Percentiles rank a stretch among this genome's conserved stretches.
phyloP scores from a whole-genome alignment of 129 eudicot genomes.

The Chrysanthemum makinoi region DNA sequence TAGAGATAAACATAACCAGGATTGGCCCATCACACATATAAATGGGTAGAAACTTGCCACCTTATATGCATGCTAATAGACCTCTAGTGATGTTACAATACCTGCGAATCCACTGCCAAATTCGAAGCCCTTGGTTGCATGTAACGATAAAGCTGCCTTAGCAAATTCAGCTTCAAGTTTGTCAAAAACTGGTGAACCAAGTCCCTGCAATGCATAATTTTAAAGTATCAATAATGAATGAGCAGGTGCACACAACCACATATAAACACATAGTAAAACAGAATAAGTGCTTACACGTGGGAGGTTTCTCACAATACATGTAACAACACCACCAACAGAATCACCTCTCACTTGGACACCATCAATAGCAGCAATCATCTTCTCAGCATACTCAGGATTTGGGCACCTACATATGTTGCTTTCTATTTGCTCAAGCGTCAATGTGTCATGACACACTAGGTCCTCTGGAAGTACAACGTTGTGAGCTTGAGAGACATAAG shows the following conservation, averaged over 20 bases:
- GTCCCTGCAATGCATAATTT: constrained; percentile 56
- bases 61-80: background rate
- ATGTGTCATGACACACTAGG: constrained; percentile 69
- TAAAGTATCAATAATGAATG: background rate
- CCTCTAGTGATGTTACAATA: constrained; percentile 15
- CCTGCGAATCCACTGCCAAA: constrained; percentile 99
- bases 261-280: constrained; percentile 17
- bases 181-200: constrained; percentile 99
- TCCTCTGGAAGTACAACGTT: constrained; percentile 81
- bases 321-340: constrained; percentile 97
- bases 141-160: constrained; percentile 84
- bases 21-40: no score
- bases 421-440: constrained; percentile 87
- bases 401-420: constrained; percentile 96
- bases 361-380: constrained; percentile 98
- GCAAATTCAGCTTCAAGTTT: constrained; percentile 99
- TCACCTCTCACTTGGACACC: constrained; percentile 90
- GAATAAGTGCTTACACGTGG: constrained; percentile 67
- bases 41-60: no score
- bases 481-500: constrained; percentile 91
- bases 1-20: no score
- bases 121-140: constrained; percentile 98
- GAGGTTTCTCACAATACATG: constrained; percentile 84
- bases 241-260: background rate
- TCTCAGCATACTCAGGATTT: constrained; percentile 92